Percentiles rank a stretch among this genome's conserved stretches.
Conservation (phyloP, 2,329 filamentous ascomycete species). For the Talaromyces rugulosus region DNA sequence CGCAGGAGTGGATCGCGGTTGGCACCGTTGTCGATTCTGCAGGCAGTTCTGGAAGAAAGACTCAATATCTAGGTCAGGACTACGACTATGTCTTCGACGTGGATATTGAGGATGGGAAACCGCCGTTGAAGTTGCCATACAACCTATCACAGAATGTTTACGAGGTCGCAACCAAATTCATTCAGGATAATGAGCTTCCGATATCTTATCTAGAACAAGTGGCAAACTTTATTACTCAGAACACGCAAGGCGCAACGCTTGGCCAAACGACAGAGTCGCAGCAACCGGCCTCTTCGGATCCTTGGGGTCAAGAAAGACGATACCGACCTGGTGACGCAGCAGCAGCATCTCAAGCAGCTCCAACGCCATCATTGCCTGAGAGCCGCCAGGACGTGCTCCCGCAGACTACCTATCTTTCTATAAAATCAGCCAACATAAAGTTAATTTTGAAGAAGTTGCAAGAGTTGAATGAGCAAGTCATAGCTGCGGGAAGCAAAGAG, state of each 20-base stretch:
- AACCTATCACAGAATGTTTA: conserved; percentile 92
- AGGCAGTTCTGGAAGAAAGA: conserved; percentile 75
- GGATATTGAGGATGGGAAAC: conserved; percentile 91
- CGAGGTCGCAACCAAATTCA: conserved; percentile 84
- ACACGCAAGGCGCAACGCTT: conserved; percentile 82
- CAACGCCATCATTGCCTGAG: conserved; percentile 14
- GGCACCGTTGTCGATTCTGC: conserved; percentile 92
- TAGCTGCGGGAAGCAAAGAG: conserved; percentile 68
- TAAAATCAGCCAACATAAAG: conserved; percentile 66
- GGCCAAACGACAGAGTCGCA: conserved; percentile 54
- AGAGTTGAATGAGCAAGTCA: conserved; percentile 65
- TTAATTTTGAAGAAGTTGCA: conserved; percentile 72
- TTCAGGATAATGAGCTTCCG: conserved; percentile 82
- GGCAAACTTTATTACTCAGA: conserved; percentile 84
- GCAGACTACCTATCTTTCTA: conserved; percentile 73
- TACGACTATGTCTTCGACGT: conserved; percentile 98
- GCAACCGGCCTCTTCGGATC: conserved; percentile 53
- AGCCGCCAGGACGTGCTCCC: conserved; percentile 62
- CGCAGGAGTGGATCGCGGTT: conserved; percentile 76
- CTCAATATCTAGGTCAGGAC: conserved; percentile 73
- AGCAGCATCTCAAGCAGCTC: conserved; percentile 30
- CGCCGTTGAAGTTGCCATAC: conserved; percentile 87
- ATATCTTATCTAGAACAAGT: conserved; percentile 86
- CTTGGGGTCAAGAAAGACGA: conserved; percentile 71
- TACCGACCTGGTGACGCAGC: conserved; percentile 69